Conservation (phyloP, 495 filamentous ascomycete species). For the Talaromyces proteolyticus region DNA sequence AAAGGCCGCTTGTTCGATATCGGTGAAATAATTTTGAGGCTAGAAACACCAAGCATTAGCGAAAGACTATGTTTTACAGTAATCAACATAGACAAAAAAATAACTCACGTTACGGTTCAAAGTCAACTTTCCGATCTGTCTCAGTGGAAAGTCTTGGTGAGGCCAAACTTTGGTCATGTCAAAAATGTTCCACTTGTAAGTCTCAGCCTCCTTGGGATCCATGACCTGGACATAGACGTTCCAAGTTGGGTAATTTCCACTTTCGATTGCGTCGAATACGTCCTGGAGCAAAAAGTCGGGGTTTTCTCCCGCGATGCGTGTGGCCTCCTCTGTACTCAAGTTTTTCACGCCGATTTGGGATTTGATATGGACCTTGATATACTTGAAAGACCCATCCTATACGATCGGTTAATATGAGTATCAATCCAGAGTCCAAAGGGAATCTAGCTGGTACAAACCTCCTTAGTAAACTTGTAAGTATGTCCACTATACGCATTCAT, state of each 20-base stretch:
- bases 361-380: constrained; percentile 62
- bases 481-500: constrained; percentile 62
- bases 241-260: constrained; percentile 25
- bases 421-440: constrained; percentile 5
- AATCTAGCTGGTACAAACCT: constrained; percentile 47
- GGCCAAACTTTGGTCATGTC: constrained; percentile 36
- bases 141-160: constrained; percentile 32
- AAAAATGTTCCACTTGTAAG: constrained; percentile 26
- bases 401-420: constrained; percentile 66
- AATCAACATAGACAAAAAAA: too few relatives aligned
- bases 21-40: constrained; percentile 40
- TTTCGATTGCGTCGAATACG: constrained; percentile 21
- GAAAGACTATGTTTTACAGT: too few relatives aligned
- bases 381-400: constrained; percentile 53
- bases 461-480: constrained; percentile 61
- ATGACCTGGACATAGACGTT: constrained; percentile 27
- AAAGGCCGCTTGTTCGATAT: constrained; percentile 46
- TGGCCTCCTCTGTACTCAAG: constrained; percentile 54
- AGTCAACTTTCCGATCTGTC: constrained; percentile 30
- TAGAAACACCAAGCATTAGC: constrained; percentile 1
- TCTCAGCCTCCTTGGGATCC: constrained; percentile 20
- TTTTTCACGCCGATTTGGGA: constrained; percentile 58
- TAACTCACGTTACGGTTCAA: constrained; percentile 18
- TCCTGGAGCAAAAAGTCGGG: constrained; percentile 23
- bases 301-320: constrained; percentile 36